Evolutionary conservation across 2,329 filamentous ascomycete species (phyloP).

Genomic region (Juglanconis oblonga): DNA sequence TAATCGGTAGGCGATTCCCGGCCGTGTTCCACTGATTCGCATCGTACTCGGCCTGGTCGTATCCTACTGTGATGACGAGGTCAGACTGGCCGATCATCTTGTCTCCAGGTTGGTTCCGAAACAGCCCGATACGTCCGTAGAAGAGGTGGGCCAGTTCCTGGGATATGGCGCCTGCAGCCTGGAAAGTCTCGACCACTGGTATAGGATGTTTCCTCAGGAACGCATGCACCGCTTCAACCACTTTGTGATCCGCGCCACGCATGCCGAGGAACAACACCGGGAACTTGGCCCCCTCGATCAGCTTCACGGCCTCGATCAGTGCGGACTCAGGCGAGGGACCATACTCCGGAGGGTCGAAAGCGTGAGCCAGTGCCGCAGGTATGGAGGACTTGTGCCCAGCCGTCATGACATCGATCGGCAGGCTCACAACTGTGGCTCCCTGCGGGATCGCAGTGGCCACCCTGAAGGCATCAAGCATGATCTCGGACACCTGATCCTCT

Average conservation of each 20-base stretch:
- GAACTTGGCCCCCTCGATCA: slow-evolving; percentile 32
- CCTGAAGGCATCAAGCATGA: slow-evolving; percentile 43
- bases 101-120: slow-evolving; percentile 47
- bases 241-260: slow-evolving; percentile 36
- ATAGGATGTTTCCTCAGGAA: slow-evolving; percentile 39
- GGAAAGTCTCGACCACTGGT: slow-evolving; percentile 48
- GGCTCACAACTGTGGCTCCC: slow-evolving; percentile 39
- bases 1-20: slow-evolving; percentile 32
- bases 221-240: slow-evolving; percentile 38
- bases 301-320: slow-evolving; percentile 31
- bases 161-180: slow-evolving; percentile 45
- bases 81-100: slow-evolving; percentile 40
- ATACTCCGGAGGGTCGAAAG: slow-evolving; percentile 38
- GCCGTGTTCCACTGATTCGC: slow-evolving; percentile 40
- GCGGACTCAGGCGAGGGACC: slow-evolving; percentile 34
- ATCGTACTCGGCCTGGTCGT: slow-evolving; percentile 47
- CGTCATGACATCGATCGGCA: slow-evolving; percentile 43
- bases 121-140: slow-evolving; percentile 45
- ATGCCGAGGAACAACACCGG: slow-evolving; percentile 45
- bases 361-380: slow-evolving; percentile 34
- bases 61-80: slow-evolving; percentile 42
- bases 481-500: slow-evolving; percentile 45
- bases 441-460: slow-evolving; percentile 38
- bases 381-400: slow-evolving; percentile 32
- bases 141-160: slow-evolving; percentile 41